Evolutionary conservation across 116 monocot genomes (phyloP), one percentile per base, ranked within the genome.

Genomic region (Iris pallida): DNA sequence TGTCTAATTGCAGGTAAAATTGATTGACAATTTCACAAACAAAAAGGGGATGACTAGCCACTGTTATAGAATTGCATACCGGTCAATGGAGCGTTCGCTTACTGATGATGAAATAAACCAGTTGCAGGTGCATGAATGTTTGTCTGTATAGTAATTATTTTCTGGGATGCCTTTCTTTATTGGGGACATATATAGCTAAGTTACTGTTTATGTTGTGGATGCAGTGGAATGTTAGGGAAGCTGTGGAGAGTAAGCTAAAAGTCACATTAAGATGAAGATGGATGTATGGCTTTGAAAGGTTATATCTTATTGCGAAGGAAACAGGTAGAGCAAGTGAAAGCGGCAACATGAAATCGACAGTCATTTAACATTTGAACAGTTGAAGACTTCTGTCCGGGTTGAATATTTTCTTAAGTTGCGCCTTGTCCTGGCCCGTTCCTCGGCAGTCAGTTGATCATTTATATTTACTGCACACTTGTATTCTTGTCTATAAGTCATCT

Each of bases 51-150:
- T 78, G 91, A 86, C 91, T 14, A 91, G 95, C 65, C 91, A 95
- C 64, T 95, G 95, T 67, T 95, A 95, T 66, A 83, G 95, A 56
- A 91, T 95, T 58, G 78, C 84, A 14, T 95, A 95, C 53, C 65
- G 95, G 15, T 95, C 95, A 20, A 95, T 86, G 89, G 91, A 95
- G 65, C 86, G 89, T 11, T 91, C 95, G 16, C 89, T 95, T 46
- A 91, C 95, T 16, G 95, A 95, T 72, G 95, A 91, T 45, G 95
- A 95, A 74, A 86, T 95, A 55, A 95, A 95, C 71, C 79, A 88
- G 69, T 61, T 95, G 66, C 91, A 95, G 91, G 95, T 89, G 30
- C 19, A 47, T 40, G 47, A 5, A 16, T 60, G n/a, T 51, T 46
- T 42, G 0, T n/a, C 0, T 43, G 8, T 16, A 3, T 9, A 68